Conservation (phyloP, 148 eudicot genomes). For the Fagopyrum tataricum region DNA sequence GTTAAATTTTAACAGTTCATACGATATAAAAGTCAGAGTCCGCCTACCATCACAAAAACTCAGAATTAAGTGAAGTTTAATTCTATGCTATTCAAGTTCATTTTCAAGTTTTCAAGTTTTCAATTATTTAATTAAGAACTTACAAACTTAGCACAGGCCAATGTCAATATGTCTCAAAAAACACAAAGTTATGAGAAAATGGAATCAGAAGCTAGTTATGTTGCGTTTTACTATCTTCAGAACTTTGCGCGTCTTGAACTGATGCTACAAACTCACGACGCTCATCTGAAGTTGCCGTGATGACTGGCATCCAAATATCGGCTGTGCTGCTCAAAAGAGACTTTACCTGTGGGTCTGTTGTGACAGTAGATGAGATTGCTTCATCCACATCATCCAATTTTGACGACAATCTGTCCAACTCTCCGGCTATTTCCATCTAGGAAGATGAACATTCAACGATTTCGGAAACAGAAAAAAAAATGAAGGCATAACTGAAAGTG, state of each 20-base stretch:
- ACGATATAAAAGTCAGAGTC: too few relatives aligned
- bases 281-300: constrained; percentile 80
- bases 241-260: constrained; percentile 19
- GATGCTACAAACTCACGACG: constrained; percentile 54
- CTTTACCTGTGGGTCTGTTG: constrained; percentile 67
- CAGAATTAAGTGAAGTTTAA: too few relatives aligned
- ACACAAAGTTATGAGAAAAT: not conserved
- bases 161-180: not conserved
- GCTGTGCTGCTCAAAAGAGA: constrained; percentile 77
- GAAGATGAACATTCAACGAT: constrained; percentile 10
- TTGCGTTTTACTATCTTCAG: not conserved
- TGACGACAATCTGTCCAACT: constrained; percentile 70
- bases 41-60: too few relatives aligned
- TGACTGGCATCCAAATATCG: constrained; percentile 97
- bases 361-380: constrained; percentile 74
- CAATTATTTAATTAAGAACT: too few relatives aligned
- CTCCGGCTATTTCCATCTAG: constrained; percentile 42
- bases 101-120: too few relatives aligned
- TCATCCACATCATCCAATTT: constrained; percentile 78
- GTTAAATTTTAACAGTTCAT: too few relatives aligned
- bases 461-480: not conserved
- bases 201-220: not conserved
- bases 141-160: not conserved
- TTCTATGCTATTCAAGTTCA: too few relatives aligned
- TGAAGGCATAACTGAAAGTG: not conserved